These are phyloP conservation scores for Sugiyamaella xylanicola DNA, from an alignment of 1,139 yeast genomes.

Conservation along the genomic window DNA sequence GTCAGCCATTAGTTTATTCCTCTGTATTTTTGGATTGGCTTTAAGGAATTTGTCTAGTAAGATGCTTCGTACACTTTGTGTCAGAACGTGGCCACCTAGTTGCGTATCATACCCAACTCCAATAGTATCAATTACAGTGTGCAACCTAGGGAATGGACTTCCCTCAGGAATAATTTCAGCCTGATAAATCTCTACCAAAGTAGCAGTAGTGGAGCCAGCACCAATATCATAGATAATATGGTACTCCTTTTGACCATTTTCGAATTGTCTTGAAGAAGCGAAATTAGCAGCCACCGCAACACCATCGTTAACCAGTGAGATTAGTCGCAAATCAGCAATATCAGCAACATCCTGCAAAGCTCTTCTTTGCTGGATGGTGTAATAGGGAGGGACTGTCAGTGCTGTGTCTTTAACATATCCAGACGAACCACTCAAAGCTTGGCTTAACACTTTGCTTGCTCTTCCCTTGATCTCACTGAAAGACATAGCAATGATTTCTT, in stretches of 20 bases:
- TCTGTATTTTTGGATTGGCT: conserved; percentile 37
- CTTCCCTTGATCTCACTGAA: conserved; percentile 66
- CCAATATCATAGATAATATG: conserved; percentile 89
- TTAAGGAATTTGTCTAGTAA: conserved; percentile 58
- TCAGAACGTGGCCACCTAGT: conserved; percentile 76
- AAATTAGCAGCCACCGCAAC: conserved; percentile 85
- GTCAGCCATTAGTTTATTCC: conserved; percentile 47
- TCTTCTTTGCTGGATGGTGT: conserved; percentile 62
- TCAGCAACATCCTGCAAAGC: conserved; percentile 75
- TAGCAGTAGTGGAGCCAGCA: conserved; percentile 87
- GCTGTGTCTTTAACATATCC: conserved; percentile 63
- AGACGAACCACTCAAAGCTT: conserved; percentile 39
- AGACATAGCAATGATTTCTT: conserved; percentile 85
- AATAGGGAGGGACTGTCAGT: conserved; percentile 76
- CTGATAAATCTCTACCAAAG: conserved; percentile 66
- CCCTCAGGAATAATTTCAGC: conserved; percentile 47
- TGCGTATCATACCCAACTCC: conserved; percentile 67
- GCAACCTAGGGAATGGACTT: conserved; percentile 33
- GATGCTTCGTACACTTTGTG: conserved; percentile 62
- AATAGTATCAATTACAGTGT: conserved; percentile 59
- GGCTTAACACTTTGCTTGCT: conserved; percentile 56
- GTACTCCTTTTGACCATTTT: conserved; percentile 48
- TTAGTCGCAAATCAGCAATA: conserved; percentile 66
- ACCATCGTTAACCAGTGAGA: conserved; percentile 84
- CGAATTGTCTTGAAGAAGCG: conserved; percentile 51